A percentile compares a stretch with the other conserved stretches of the same genome.
These are phyloP conservation scores for Podaxis carcinomalis DNA, from an alignment of 768 basidiomycete genomes.

Conservation along the genomic window DNA sequence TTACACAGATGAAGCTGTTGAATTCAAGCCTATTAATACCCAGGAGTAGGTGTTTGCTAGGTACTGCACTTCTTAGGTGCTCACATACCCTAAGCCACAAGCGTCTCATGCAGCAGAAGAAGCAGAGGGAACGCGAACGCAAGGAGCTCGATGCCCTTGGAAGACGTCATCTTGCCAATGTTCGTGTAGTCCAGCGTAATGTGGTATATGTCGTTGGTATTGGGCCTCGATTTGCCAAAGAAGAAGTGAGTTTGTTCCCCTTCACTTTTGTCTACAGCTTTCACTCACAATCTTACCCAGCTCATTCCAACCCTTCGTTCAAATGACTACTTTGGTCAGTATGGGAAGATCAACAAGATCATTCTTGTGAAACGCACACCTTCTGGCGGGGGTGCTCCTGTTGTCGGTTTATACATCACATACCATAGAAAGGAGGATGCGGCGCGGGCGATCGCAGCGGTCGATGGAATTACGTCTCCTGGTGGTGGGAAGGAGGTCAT, in stretches of 20 bases:
- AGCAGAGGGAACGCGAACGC: slow-evolving; percentile 88
- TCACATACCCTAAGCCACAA: slow-evolving; percentile 63
- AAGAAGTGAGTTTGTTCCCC: slow-evolving; percentile 67
- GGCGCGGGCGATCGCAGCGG: slow-evolving; percentile 84
- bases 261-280: slow-evolving; percentile 3
- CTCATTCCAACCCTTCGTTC: slow-evolving; percentile 90
- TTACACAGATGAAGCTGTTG: slow-evolving; percentile 89
- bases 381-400: slow-evolving; percentile 65
- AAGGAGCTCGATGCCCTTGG: slow-evolving; percentile 89
- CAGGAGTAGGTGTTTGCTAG: slow-evolving; percentile 73
- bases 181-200: slow-evolving; percentile 94
- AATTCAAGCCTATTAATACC: slow-evolving; percentile 91
- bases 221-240: slow-evolving; percentile 89
- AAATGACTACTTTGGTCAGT: slow-evolving; percentile 96
- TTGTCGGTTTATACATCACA: slow-evolving; percentile 94
- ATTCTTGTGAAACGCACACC: slow-evolving; percentile 86
- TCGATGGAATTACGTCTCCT: slow-evolving; percentile 91
- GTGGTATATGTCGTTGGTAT: slow-evolving; percentile 97
- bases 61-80: slow-evolving; percentile 14
- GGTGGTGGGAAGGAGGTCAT: slow-evolving; percentile 85
- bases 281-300: slow-evolving; percentile 31
- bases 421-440: slow-evolving; percentile 95
- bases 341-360: slow-evolving; percentile 96
- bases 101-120: slow-evolving; percentile 92
- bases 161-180: slow-evolving; percentile 83